Percentiles rank a stretch among this genome's conserved stretches.
phyloP scores from a whole-genome alignment of 768 basidiomycete genomes.

The Suillus spraguei region DNA sequence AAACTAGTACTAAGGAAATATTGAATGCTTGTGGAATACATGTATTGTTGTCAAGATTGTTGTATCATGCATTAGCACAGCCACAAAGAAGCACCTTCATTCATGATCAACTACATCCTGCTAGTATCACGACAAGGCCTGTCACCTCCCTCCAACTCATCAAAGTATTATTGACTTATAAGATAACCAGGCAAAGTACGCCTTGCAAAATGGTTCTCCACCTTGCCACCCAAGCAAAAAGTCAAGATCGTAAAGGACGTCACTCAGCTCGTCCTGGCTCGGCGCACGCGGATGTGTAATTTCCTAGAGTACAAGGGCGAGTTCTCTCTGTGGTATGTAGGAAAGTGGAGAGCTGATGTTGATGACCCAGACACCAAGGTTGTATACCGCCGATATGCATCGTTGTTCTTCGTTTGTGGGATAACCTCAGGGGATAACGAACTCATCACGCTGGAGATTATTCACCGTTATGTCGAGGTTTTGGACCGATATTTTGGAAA shows the following conservation, averaged over 20 bases:
- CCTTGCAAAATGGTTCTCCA: conserved; percentile 94
- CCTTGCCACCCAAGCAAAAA: conserved; percentile 79
- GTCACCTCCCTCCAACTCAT: conserved; percentile 24
- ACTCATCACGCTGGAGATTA: conserved; percentile 86
- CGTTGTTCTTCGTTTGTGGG: conserved; percentile 92
- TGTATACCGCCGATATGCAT: conserved; percentile 94
- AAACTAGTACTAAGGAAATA: background rate
- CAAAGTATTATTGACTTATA: conserved; percentile 16
- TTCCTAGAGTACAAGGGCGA: conserved; percentile 95
- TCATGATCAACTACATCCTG: conserved; percentile 91
- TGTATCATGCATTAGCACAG: conserved; percentile 20
- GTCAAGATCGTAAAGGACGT: conserved; percentile 95
- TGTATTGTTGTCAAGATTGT: background rate
- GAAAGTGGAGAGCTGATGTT: background rate
- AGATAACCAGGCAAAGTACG: conserved; percentile 77
- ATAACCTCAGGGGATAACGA: conserved; percentile 88
- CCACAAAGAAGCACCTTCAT: conserved; percentile 20
- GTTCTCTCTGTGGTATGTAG: conserved; percentile 34
- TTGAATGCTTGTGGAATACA: background rate
- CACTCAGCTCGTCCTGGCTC: conserved; percentile 86
- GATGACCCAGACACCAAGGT: conserved; percentile 69
- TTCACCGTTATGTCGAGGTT: conserved; percentile 94
- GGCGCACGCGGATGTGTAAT: conserved; percentile 92
- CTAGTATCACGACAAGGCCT: conserved; percentile 91
- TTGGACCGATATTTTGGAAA: conserved; percentile 63